A percentile compares a stretch with the other conserved stretches of the same genome.
Conservation (phyloP, 768 basidiomycete species). For the Amanita fuliginea region DNA sequence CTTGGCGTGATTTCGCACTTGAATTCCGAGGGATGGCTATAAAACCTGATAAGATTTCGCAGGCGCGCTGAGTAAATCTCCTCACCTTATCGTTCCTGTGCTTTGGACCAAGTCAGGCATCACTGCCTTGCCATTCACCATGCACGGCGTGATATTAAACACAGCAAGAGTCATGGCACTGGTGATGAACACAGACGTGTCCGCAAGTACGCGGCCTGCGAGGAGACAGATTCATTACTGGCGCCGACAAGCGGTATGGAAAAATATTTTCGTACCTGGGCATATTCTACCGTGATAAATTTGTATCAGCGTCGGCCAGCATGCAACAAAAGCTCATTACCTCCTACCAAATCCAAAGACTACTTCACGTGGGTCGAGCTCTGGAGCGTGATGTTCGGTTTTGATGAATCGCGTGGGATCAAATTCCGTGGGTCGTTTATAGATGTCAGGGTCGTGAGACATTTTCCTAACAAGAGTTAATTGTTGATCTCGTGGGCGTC, state of each 20-base stretch:
- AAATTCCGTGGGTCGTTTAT: slow-evolving; percentile 33
- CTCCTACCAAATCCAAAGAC: slow-evolving; percentile 49
- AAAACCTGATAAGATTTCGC: not conserved
- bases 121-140: too few relatives aligned
- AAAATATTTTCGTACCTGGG: slow-evolving; percentile 14
- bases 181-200: slow-evolving; percentile 4
- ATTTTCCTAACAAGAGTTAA: slow-evolving; percentile 21
- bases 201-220: slow-evolving; percentile 17
- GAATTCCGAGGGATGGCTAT: too few relatives aligned
- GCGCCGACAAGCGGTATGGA: too few relatives aligned
- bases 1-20: too few relatives aligned
- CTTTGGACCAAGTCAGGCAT: too few relatives aligned
- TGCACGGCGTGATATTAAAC: too few relatives aligned
- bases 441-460: slow-evolving; percentile 28
- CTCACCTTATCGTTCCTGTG: too few relatives aligned
- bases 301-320: not conserved
- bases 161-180: too few relatives aligned
- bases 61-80: not conserved
- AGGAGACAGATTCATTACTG: not conserved
- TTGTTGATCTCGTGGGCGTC: not conserved
- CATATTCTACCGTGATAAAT: slow-evolving; percentile 18
- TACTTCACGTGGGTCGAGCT: slow-evolving; percentile 31
- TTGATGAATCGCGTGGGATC: slow-evolving; percentile 36
- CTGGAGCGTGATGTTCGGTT: slow-evolving; percentile 21
- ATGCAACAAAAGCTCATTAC: slow-evolving; percentile 9